Evolutionary conservation across 768 basidiomycete genomes (phyloP), one percentile per base, ranked within the genome.

Genomic region (Clitopilus hobsonii): DNA sequence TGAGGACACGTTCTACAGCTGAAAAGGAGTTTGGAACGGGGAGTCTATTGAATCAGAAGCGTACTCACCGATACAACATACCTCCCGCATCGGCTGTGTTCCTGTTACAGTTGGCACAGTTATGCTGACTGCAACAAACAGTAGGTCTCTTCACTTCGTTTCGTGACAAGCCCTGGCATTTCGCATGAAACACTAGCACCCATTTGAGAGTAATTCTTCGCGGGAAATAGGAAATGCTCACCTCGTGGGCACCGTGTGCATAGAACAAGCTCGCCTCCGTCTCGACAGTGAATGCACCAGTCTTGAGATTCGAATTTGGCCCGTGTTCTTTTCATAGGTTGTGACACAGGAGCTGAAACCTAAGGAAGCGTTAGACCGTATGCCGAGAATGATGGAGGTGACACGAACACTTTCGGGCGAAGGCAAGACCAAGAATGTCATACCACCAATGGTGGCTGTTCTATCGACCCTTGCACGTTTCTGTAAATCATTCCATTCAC

Each of bases 1-100:
- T 73, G 66, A 14, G 80, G 75, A 61, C 85, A 86, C 0, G 82
- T 84, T 54, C 77, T 80, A 57, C 83, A 85, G 56, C 82, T 83
- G 51, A 18, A 26, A 20, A 28, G n/a, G 10, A 2, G 50, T n/a
- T n/a, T n/a, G 26, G 11, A 16, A 26, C n/a, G 30, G 16, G 11
- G 18, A n/a, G 25, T 13, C n/a, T n/a, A n/a, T n/a, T n/a, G n/a
- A n/a, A n/a, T n/a, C n/a, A n/a, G n/a, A n/a, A n/a, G n/a, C n/a
- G n/a, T n/a, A 55, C 67, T 1, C 56, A 83, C 83, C 83, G 70
- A 64, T 83, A 85, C 26, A 86, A 59, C 73, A 86, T 77, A 1
- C 83, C 83, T 5, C 84, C 83, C 1, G 75, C 71, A 20, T 80
- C 76, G 1, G 62, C 52, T 0, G 82, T 75, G 14, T 61, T 69